Conservation (phyloP, 1,284 basidiomycete species). For the Schizopora paradoxa region DNA sequence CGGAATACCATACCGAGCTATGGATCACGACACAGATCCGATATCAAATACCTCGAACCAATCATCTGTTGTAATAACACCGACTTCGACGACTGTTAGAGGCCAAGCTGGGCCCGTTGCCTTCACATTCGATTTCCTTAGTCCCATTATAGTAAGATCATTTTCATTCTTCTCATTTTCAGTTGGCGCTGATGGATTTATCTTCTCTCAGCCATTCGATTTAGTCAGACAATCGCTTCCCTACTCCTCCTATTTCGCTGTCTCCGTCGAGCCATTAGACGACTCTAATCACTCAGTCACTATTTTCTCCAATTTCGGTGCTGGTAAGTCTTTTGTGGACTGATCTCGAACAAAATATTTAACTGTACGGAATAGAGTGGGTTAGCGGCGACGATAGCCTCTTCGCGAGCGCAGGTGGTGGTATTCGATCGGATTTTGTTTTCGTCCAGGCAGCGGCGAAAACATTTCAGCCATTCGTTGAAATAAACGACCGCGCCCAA, state of each 20-base stretch:
- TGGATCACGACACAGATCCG: constrained; percentile 11
- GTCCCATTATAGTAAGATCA: constrained; percentile 38
- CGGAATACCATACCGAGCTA: constrained; percentile 23
- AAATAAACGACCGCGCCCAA: constrained; percentile 30
- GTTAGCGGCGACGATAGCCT: constrained; percentile 29
- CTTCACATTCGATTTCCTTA: constrained; percentile 35
- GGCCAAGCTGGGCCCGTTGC: constrained; percentile 33
- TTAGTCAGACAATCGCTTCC: constrained; percentile 34
- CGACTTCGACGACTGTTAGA: constrained; percentile 32
- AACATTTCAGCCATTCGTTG: constrained; percentile 24
- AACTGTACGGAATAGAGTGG: constrained; percentile 27
- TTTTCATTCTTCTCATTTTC: constrained; percentile 1
- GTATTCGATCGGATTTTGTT: constrained; percentile 22
- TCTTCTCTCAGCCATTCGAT: constrained; percentile 23
- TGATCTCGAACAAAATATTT: no score
- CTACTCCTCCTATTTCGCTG: constrained; percentile 33
- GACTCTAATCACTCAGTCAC: constrained; percentile 31
- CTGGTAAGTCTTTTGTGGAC: constrained; percentile 13
- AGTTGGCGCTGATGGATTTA: constrained; percentile 7
- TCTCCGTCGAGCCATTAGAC: constrained; percentile 33
- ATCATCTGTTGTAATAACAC: constrained; percentile 25
- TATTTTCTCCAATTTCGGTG: constrained; percentile 34
- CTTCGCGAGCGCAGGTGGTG: constrained; percentile 28
- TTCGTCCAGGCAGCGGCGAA: constrained; percentile 26
- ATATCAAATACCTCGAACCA: constrained; percentile 10